phyloP scores from a whole-genome alignment of 1,284 basidiomycete species.

The Porodaedalea pini region DNA sequence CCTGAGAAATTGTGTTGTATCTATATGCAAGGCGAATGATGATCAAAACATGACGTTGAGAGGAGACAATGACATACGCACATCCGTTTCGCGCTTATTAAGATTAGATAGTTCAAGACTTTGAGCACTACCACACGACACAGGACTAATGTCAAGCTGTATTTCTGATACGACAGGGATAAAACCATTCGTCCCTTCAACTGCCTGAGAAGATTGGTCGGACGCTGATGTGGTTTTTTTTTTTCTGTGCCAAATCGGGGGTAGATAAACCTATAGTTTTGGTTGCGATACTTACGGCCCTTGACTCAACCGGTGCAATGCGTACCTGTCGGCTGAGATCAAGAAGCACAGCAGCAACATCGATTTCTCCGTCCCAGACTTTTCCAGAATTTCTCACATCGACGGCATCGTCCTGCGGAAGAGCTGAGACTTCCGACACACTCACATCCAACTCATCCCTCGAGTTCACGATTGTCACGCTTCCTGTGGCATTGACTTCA shows the following conservation, averaged over 20 bases:
- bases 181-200: background rate
- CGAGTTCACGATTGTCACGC: background rate
- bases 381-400: background rate
- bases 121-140: too few species aligned
- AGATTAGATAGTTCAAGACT: background rate
- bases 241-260: background rate
- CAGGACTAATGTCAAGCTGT: background rate
- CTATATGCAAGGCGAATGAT: background rate
- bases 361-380: slow-evolving; percentile 14
- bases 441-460: background rate
- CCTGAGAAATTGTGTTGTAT: background rate
- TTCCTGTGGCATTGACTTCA: background rate
- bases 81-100: background rate
- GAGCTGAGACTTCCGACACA: background rate
- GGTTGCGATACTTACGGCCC: slow-evolving; percentile 1
- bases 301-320: slow-evolving; percentile 9
- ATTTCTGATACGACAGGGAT: background rate
- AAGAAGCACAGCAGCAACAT: slow-evolving; percentile 19
- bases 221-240: background rate
- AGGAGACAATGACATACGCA: background rate
- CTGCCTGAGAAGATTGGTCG: background rate
- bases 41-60: background rate
- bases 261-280: background rate
- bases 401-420: background rate
- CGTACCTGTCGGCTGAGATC: slow-evolving; percentile 19